Evolutionary conservation across 768 basidiomycete genomes (phyloP), one percentile per base, ranked within the genome.

Genomic region (Tricholomella constricta): DNA sequence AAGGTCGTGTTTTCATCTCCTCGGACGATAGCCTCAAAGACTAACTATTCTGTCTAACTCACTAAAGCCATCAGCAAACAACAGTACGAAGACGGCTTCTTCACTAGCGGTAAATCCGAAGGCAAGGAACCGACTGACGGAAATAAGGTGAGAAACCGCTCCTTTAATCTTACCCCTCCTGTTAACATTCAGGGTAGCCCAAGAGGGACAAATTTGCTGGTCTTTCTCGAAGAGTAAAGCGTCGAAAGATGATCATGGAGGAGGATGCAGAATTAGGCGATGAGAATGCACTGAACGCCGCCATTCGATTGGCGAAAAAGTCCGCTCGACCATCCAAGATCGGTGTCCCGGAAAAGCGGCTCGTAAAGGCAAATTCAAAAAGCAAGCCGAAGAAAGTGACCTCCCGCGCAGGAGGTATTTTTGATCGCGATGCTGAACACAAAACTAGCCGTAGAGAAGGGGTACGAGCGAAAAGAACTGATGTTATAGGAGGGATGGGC

Each of bases 221-320:
- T 9, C 79, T 98, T 10, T 88, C 94, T n/a, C 84, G 96, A 54
- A 86, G 80, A 64, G 84, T 80, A 45, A 98, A 97, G 68, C 80
- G 96, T 53, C 80, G 94, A 63, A 97, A 94, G 72, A 76, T 95
- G 74, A 87, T 88, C 6, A 77, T 82, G 68, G 90, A 94, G 65
- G 85, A 87, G 57, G 92, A 95, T 57, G 81, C 83, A 45, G 84
- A 85, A 49, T 51, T 72, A 4, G 81, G 78, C 14, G 83, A 85
- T 49, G 72, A 68, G 29, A 78, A 75, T 20, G 73, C 79, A 8
- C 71, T 89, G 40, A 77, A 80, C 35, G 88, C 89, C 14, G 86
- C 94, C 1, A 89, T 97, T 57, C 89, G 95, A 50, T 82, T 83
- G 11, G 94, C 90, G 9, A 98, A 98, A 73, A 95, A 88, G 71